Conservation (phyloP, 2,329 filamentous ascomycete species). For the Neopestalotiopsis clavispora region DNA sequence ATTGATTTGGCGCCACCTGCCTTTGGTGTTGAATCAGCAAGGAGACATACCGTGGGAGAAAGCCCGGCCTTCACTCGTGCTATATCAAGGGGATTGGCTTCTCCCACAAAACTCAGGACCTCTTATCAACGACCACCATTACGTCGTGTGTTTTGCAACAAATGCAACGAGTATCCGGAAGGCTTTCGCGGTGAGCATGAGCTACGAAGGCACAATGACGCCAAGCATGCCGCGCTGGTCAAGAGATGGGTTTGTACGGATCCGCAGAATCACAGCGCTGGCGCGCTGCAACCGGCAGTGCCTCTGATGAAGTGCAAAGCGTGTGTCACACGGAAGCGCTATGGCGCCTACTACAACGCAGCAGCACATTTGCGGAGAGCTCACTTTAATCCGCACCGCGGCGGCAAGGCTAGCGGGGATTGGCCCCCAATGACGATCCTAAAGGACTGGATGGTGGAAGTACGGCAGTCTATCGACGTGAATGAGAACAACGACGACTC, state of each 20-base stretch:
- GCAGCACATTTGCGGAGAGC: conserved; percentile 62
- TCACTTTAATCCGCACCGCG: conserved; percentile 61
- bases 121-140: conserved; percentile 62
- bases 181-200: conserved; percentile 94
- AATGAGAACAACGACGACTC: conserved; percentile 50
- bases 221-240: conserved; percentile 59
- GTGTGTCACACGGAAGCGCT: conserved; percentile 60
- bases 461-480: conserved; percentile 53
- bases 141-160: conserved; percentile 75
- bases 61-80: conserved; percentile 47
- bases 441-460: conserved; percentile 66
- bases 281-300: conserved; percentile 53
- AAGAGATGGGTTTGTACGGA: conserved; percentile 63
- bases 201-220: conserved; percentile 69
- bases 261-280: conserved; percentile 43
- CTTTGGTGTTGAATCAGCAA: conserved; percentile 35
- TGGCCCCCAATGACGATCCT: conserved; percentile 63
- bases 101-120: conserved; percentile 47
- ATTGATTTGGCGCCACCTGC: conserved; percentile 28
- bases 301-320: conserved; percentile 61
- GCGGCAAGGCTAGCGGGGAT: conserved; percentile 62
- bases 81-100: conserved; percentile 44
- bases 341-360: conserved; percentile 64
- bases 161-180: conserved; percentile 81
- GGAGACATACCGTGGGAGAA: conserved; percentile 53